Evolutionary conservation across 2,329 filamentous ascomycete genomes (phyloP), one percentile per base, ranked within the genome.

Genomic region (Aureobasidium leucospermi): DNA sequence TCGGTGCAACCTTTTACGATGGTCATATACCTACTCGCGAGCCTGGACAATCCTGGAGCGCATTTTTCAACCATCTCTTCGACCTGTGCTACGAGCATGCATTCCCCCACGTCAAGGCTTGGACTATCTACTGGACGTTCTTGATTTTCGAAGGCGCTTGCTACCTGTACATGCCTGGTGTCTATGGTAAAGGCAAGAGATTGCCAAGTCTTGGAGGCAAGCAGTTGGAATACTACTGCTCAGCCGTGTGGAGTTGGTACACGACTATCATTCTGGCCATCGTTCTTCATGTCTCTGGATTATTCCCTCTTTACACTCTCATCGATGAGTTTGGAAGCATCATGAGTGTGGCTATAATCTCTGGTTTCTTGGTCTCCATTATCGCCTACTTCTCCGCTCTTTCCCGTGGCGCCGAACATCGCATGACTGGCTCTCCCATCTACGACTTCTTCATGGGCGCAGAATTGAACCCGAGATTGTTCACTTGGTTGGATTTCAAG

Each of bases 291-390:
- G 83, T 87, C 67, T 86, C 85, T 13, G 89, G 89, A 28, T 64
- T 89, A 59, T 96, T 96, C 80, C 88, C 85, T 63, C 79, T 96
- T 49, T 92, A 95, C 75, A 94, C 85, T 45, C 81, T 95, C 67
- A 84, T 96, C 63, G 92, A 96, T 70, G 88, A 96, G 73, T 96
- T 96, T 64, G 92, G 92, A 1, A 85, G 90, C 43, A 79, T 96
- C 47, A 84, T 96, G 78, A 90, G 87, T 45, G 92, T 96, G 11
- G 89, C 91, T 63, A 96, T 96, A 67, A 72, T 93, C 61, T 93
- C 89, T 15, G 91, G 91, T 59, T 95, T 87, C 74, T 68, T 91
- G 41, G 88, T 94, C 66, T 85, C 87, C 61, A 80, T 90, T 66
- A 75, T 89, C 58, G 91, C 90, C 58, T 96, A 96, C 75, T 80